Conservation (phyloP, 1,139 yeast genomes). For the Pichia sp. region DNA sequence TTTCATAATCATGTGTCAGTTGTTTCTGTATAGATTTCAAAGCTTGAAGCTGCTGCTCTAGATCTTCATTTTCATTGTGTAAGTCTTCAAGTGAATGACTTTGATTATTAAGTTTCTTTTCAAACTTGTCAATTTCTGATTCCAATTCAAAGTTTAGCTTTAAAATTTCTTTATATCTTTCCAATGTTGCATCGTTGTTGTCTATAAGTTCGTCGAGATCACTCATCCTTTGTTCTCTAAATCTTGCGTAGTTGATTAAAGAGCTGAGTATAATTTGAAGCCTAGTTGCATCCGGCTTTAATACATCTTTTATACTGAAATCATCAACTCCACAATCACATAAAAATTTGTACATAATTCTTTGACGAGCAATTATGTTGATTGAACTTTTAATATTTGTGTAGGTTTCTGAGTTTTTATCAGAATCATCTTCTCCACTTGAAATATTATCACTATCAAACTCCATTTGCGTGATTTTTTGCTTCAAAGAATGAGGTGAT, state of each 20-base stretch:
- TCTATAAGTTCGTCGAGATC: constrained; percentile 59
- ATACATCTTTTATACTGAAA: constrained; percentile 61
- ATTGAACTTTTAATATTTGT: constrained; percentile 32
- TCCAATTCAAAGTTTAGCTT: constrained; percentile 37
- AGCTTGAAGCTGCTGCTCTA: constrained; percentile 57
- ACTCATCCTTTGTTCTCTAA: constrained; percentile 67
- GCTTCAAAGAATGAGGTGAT: constrained; percentile 40
- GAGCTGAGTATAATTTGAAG: constrained; percentile 68
- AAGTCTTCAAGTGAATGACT: constrained; percentile 37
- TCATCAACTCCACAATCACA: constrained; percentile 72
- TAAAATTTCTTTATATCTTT: constrained; percentile 33
- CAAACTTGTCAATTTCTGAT: constrained; percentile 38
- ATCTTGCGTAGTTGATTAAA: constrained; percentile 77
- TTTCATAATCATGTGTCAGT: constrained; percentile 57
- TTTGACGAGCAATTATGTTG: constrained; percentile 46
- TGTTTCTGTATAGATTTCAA: constrained; percentile 60
- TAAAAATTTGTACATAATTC: constrained; percentile 56
- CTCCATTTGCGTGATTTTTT: constrained; percentile 27
- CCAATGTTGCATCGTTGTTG: constrained; percentile 45
- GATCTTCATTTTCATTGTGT: constrained; percentile 47
- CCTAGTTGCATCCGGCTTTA: constrained; percentile 63
- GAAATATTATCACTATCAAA: constrained; percentile 15
- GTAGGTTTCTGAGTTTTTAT: not conserved
- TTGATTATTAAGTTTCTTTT: constrained; percentile 24
- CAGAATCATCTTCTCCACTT: not conserved